These are phyloP conservation scores for Alternaria dauci DNA, from an alignment of 2,329 filamentous ascomycete genomes.

Conservation along the genomic window DNA sequence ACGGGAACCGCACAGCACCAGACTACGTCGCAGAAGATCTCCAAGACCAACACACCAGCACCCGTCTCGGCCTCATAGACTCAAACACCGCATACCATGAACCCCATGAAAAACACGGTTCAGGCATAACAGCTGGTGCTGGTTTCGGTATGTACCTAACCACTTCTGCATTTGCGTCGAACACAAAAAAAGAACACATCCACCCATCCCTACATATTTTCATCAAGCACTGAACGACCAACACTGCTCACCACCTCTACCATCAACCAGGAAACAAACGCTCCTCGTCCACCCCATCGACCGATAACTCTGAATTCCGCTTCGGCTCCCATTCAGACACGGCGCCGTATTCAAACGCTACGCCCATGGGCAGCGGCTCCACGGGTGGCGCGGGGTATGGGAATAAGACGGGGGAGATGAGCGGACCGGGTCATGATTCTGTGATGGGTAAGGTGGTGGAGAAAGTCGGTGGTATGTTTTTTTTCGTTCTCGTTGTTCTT, in stretches of 20 bases:
- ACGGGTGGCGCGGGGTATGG: constrained; percentile 51
- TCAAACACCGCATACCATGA: constrained; percentile 40
- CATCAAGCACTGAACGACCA: too few relatives aligned
- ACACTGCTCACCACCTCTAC: too few relatives aligned
- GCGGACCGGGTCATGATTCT: constrained; percentile 49
- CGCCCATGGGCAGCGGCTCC: constrained; percentile 40
- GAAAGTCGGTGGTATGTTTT: constrained; percentile 60
- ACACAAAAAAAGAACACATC: too few relatives aligned
- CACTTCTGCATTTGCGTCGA: background rate
- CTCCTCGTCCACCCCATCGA: constrained; percentile 13
- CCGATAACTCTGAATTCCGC: constrained; percentile 15
- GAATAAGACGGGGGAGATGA: constrained; percentile 49
- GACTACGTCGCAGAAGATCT: constrained; percentile 28
- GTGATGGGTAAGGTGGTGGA: constrained; percentile 66
- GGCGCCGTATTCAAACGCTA: constrained; percentile 35
- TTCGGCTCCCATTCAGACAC: constrained; percentile 34
- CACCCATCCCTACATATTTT: too few relatives aligned
- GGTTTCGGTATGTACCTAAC: constrained; percentile 33
- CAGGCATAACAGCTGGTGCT: constrained; percentile 44
- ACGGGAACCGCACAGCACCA: constrained; percentile 46
- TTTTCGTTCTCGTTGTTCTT: too few relatives aligned
- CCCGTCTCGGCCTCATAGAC: constrained; percentile 38
- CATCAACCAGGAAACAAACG: constrained; percentile 45
- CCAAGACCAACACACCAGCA: constrained; percentile 33
- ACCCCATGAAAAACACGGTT: constrained; percentile 41